Evolutionary conservation across 2,329 filamentous ascomycete genomes (phyloP), one percentile per base, ranked within the genome.

Genomic region (Botrytis galanthina): DNA sequence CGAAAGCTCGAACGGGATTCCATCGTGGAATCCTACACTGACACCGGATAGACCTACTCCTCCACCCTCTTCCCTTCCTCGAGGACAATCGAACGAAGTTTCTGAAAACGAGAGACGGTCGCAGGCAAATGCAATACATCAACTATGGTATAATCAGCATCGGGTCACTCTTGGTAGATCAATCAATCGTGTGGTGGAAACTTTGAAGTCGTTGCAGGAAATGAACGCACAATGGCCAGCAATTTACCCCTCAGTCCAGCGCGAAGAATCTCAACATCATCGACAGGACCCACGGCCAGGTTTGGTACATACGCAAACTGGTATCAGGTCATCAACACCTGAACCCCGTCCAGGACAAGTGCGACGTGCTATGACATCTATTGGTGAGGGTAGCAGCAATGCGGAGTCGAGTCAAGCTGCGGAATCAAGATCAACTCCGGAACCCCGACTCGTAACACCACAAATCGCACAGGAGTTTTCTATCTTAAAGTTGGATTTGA

Each of bases 391-490:
- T 51, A 83, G 84, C 63, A 75, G 73, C 14, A 81, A 86, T 16
- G 87, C 89, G 46, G 94, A 97, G 82, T 94, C 93, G 10, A 97
- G 93, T 82, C 88, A 87, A 75, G 84, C 87, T 32, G 90, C 89
- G n/a, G 89, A 93, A 78, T 86, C 84, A 72, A 89, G 90, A 75
- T 81, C 85, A 51, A 63, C 84, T 5, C 82, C 88, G 16, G 94
- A 97, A 80, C 95, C 95, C 22, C 88, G 96, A 76, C 86, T 99
- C 37, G 91, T 98, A 75, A 94, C 94, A 2, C 93, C 94, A 44
- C 94, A 98, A 82, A 94, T 98, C 76, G 93, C 95, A 4, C 94
- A 97, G 77, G 95, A 99, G 80, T 98, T 98, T 79, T 98, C 95
- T 0, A 91, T 99, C 46, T 84, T 99, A 76, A 99, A 98, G 84